Conservation (phyloP, 176 grass and related monocot genomes). For the Poa annua region DNA sequence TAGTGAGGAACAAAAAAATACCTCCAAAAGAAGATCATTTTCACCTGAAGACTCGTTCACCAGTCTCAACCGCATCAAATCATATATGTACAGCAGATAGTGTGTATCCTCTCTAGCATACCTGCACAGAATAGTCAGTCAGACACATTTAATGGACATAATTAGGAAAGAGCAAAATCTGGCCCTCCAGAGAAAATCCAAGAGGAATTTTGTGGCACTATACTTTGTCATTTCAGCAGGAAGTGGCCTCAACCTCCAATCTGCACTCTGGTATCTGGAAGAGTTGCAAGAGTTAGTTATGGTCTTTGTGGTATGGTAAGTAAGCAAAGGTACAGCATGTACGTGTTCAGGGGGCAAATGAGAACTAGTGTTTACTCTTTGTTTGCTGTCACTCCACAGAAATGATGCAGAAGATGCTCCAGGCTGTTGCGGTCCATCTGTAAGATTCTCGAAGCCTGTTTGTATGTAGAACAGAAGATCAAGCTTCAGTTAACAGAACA, state of each 20-base stretch:
- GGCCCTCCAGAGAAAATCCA: conserved; percentile 28
- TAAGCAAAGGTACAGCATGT: conserved; percentile 8
- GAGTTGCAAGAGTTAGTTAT: conserved; percentile 34
- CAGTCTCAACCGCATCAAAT: conserved; percentile 77
- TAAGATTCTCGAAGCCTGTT: conserved; percentile 85
- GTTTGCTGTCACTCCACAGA: conserved; percentile 86
- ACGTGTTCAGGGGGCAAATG: conserved; percentile 8
- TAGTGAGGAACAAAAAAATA: conserved; percentile 39
- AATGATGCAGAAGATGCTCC: conserved; percentile 85
- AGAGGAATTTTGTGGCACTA: conserved; percentile 29
- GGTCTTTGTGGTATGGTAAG: conserved; percentile 24
- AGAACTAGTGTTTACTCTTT: conserved; percentile 74
- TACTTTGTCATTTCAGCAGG: conserved; percentile 96
- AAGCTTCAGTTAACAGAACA: conserved; percentile 39
- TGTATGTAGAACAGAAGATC: conserved; percentile 40
- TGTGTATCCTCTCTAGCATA: conserved; percentile 99
- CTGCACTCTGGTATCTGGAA: conserved; percentile 95
- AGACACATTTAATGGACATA: conserved; percentile 38
- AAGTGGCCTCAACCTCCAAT: conserved; percentile 95
- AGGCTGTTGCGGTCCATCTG: conserved; percentile 91
- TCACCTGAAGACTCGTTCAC: conserved; percentile 57
- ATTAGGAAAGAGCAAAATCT: conserved; percentile 27
- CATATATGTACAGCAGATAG: conserved; percentile 93
- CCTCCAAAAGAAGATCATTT: conserved; percentile 85
- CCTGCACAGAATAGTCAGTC: conserved; percentile 47